Base-by-base conservation (phyloP, 2,329 filamentous ascomycete genomes). In the Annulohypoxylon truncatum region DNA sequence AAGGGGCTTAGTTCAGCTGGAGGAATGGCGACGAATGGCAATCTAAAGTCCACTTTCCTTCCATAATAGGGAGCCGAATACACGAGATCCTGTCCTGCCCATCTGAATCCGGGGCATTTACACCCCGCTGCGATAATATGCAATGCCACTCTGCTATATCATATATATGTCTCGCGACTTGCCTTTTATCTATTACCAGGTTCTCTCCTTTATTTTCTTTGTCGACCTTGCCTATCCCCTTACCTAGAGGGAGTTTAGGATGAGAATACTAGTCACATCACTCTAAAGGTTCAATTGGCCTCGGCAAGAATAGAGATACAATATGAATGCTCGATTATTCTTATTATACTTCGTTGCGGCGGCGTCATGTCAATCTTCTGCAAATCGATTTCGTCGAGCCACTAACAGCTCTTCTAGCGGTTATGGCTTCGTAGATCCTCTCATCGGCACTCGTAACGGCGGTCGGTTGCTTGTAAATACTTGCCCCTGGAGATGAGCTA, bases 361-460 rank as follows among this genome's bases (percentile, higher is more conserved):
- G 20, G 24, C 46, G 20, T 66, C 58, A 63, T 57, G 60, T 28
- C 50, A 54, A 40, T 20, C 54, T n/a, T 68, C 70, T 20, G 68
- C 58, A 33, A 57, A 48, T 10, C 28, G 53, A 20, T 48, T 13
- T 33, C 44, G 47, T 40, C 61, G 60, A 29, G 24, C 54, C 51
- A 53, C 33, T 31, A 63, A 67, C 2, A 64, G 20, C 51, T 59
- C 71, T 22, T 44, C 61, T 4, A 66, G 55, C 64, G 71, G 66
- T 26, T 77, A 77, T 56, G 68, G 74, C 20, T 77, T 73, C 50
- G 75, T 77, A 26, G 68, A 78, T 64, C 76, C 76, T 31, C 72
- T 77, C 26, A 78, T 77, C 22, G 76, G 76, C 10, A 77, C 75
- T 58, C 66, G 66, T 26, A 77, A 78, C 61, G 76, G 76, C 70